These are phyloP conservation scores for Penicillium sp. DNA, from an alignment of 2,329 filamentous ascomycete species.

Conservation along the genomic window DNA sequence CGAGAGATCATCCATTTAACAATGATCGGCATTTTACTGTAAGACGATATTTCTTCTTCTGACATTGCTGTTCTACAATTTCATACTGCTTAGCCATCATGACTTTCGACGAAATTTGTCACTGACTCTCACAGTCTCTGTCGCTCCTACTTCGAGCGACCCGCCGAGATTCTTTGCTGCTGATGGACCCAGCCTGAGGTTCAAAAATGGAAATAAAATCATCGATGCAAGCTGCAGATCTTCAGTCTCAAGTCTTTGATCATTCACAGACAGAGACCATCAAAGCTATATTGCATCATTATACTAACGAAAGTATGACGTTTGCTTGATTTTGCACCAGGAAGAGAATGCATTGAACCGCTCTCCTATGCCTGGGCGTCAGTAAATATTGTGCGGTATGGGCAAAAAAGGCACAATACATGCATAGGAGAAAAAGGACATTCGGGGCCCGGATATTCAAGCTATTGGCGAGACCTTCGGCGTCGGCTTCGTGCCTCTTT, in stretches of 20 bases:
- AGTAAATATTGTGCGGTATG: slow-evolving; percentile 49
- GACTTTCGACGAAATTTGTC: neutral
- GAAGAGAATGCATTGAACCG: slow-evolving; percentile 34
- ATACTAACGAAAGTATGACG: slow-evolving; percentile 52
- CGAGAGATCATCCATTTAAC: neutral
- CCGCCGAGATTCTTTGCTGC: neutral
- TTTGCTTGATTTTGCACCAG: slow-evolving; percentile 71
- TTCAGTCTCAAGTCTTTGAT: neutral
- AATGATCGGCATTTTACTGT: neutral
- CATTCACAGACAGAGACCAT: neutral
- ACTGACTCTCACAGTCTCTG: neutral
- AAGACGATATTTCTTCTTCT: neutral
- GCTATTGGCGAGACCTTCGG: slow-evolving; percentile 56
- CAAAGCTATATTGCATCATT: neutral
- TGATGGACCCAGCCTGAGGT: neutral
- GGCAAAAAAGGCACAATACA: slow-evolving; percentile 46
- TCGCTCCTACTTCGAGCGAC: neutral
- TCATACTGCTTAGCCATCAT: neutral
- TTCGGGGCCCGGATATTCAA: slow-evolving; percentile 54
- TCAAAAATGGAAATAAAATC: neutral
- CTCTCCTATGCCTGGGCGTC: neutral
- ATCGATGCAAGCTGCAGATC: neutral
- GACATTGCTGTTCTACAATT: neutral
- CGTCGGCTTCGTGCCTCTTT: slow-evolving; percentile 42
- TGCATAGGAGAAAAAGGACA: slow-evolving; percentile 52